phyloP scores from a whole-genome alignment of 345 rosid genomes.

The Schrenkiella parvula region DNA sequence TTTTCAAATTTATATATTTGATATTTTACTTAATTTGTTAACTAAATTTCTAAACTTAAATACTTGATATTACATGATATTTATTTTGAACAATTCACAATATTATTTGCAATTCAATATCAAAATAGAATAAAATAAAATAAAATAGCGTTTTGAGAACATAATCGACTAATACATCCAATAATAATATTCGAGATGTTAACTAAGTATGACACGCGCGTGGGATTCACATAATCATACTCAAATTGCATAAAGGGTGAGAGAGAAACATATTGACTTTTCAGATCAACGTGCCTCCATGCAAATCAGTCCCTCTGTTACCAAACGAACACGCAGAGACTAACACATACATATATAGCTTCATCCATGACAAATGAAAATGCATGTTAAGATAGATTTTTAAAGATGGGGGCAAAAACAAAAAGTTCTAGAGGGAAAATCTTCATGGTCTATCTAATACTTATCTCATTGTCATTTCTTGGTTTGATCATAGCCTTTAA shows the following conservation, averaged over 20 bases:
- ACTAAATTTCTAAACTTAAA: no score
- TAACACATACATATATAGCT: neutral
- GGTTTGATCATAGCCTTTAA: conserved; percentile 36
- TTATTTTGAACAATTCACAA: no score
- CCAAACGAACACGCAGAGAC: neutral
- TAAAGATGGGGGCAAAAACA: conserved; percentile 40
- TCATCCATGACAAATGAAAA: neutral
- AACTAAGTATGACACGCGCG: no score
- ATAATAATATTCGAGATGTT: no score
- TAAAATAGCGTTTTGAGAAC: no score
- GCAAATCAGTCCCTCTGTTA: conserved; percentile 21
- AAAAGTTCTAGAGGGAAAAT: conserved; percentile 33
- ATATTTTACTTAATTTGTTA: no score
- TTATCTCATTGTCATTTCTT: conserved; percentile 38
- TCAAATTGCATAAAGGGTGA: neutral
- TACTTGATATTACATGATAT: no score
- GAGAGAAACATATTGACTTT: conserved; percentile 24
- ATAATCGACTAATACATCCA: no score
- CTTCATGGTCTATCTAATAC: conserved; percentile 39
- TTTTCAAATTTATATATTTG: no score
- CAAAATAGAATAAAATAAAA: no score
- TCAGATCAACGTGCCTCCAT: conserved; percentile 41
- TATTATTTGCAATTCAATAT: no score
- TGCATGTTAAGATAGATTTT: neutral
- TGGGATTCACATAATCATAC: neutral